A percentile compares a stretch with the other conserved stretches of the same genome.
phyloP scores from a whole-genome alignment of 1,284 basidiomycete genomes.

The Anthracocystis panici-leucophaei region DNA sequence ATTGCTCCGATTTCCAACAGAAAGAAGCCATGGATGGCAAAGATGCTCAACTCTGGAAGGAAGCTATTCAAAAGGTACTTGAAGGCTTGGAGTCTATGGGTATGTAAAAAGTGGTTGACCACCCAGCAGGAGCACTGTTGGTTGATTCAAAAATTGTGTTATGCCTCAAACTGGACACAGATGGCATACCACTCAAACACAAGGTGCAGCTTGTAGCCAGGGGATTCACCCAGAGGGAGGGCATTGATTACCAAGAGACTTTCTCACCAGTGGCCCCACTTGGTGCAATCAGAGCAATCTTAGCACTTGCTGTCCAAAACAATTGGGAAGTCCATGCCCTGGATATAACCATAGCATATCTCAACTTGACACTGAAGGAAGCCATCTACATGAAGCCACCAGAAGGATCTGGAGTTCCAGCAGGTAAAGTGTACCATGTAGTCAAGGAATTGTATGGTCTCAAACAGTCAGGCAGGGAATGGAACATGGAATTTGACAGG shows the following conservation, averaged over 20 bases:
- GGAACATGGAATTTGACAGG: constrained; percentile 15
- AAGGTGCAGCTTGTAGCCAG: constrained; percentile 1
- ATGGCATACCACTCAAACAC: neutral
- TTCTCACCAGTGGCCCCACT: too few species aligned
- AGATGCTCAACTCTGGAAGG: constrained; percentile 9
- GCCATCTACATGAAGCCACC: constrained; percentile 8
- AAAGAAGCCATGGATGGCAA: constrained; percentile 8
- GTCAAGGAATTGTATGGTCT: constrained; percentile 7
- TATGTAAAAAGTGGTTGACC: too few species aligned
- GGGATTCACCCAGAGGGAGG: too few species aligned
- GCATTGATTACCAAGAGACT: too few species aligned
- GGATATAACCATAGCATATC: constrained; percentile 8
- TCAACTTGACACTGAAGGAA: constrained; percentile 4
- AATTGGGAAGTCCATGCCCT: constrained; percentile 6
- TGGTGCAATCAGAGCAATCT: too few species aligned
- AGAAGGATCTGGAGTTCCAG: neutral
- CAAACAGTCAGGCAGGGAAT: constrained; percentile 8
- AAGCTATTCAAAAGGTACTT: constrained; percentile 12
- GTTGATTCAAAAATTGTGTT: constrained; percentile 11
- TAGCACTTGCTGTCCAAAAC: too few species aligned
- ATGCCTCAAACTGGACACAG: constrained; percentile 4
- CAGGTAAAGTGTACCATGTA: constrained; percentile 3
- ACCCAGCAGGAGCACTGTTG: neutral
- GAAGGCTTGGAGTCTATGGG: constrained; percentile 12
- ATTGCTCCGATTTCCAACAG: too few species aligned